These are phyloP conservation scores for Fusarium stilboides DNA, from an alignment of 2,329 filamentous ascomycete species.

Conservation along the genomic window DNA sequence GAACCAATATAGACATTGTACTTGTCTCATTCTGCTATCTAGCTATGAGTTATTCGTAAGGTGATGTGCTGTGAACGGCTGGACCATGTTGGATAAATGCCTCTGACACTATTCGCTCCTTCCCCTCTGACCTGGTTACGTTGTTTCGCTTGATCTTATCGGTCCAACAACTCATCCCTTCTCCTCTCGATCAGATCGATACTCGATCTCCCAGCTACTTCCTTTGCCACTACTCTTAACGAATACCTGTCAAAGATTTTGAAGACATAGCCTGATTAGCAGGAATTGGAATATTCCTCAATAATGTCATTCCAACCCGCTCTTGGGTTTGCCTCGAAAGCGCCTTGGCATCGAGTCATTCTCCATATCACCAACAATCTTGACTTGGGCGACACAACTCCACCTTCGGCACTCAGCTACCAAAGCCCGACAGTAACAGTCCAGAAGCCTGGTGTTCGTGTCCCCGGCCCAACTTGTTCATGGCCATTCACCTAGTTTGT, in stretches of 20 bases:
- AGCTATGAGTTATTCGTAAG: constrained; percentile 11
- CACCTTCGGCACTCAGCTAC: constrained; percentile 3
- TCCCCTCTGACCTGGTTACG: background rate
- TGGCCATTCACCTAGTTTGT: constrained; percentile 15
- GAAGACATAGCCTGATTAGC: constrained; percentile 10
- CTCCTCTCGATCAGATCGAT: constrained; percentile 5
- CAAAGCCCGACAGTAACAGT: background rate
- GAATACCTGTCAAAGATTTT: constrained; percentile 35
- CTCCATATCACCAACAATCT: background rate
- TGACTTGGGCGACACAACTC: constrained; percentile 6
- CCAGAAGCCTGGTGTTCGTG: constrained; percentile 22
- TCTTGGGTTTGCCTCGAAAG: constrained; percentile 1
- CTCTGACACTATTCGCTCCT: constrained; percentile 20
- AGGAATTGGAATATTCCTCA: background rate
- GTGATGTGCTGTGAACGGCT: constrained; percentile 9
- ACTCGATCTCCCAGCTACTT: constrained; percentile 1
- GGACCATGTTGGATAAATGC: constrained; percentile 29
- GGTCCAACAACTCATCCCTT: constrained; percentile 9
- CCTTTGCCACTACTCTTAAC: constrained; percentile 15
- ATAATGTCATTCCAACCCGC: constrained; percentile 13
- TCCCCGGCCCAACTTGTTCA: constrained; percentile 2
- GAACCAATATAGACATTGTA: constrained; percentile 11
- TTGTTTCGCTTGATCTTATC: constrained; percentile 21
- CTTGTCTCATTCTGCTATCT: constrained; percentile 27
- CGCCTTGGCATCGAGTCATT: constrained; percentile 1